Conservation (phyloP, 352 stramenopile species). For the Globisporangium acanthophoron region DNA sequence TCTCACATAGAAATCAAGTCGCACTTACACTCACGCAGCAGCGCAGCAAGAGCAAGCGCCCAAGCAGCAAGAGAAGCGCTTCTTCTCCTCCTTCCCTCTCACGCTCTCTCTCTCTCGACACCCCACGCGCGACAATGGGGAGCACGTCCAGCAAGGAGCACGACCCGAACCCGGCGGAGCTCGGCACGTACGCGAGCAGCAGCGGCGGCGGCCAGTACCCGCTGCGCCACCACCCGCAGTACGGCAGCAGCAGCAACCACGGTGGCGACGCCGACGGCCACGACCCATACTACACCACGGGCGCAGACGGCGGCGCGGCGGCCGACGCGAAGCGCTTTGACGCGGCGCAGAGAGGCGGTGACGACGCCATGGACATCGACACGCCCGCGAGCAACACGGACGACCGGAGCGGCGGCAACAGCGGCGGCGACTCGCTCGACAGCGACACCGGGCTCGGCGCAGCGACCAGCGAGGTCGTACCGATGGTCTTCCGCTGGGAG, state of each 20-base stretch:
- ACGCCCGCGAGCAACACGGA: slow-evolving; percentile 19
- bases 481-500: slow-evolving; percentile 98
- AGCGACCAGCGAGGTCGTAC: slow-evolving; percentile 48
- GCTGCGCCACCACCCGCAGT: slow-evolving; percentile 65
- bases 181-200: slow-evolving; percentile 52
- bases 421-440: slow-evolving; percentile 2
- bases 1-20: neutral
- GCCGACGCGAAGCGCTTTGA: slow-evolving; percentile 4
- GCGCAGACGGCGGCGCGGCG: slow-evolving; percentile 2
- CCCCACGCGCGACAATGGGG: slow-evolving; percentile 33
- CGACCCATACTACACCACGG: slow-evolving; percentile 16
- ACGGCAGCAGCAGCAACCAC: slow-evolving; percentile 14
- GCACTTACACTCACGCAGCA: neutral
- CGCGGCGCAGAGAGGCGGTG: neutral
- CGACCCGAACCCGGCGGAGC: slow-evolving; percentile 72
- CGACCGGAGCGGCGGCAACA: neutral
- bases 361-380: slow-evolving; percentile 71
- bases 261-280: slow-evolving; percentile 1
- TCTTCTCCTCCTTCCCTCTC: neutral
- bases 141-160: slow-evolving; percentile 81
- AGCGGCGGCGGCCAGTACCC: slow-evolving; percentile 36
- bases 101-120: neutral
- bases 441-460: neutral
- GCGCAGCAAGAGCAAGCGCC: neutral
- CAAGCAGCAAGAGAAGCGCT: too few relatives aligned